These are phyloP conservation scores for Penicillium olsonii DNA, from an alignment of 2,329 filamentous ascomycete species.

Conservation along the genomic window DNA sequence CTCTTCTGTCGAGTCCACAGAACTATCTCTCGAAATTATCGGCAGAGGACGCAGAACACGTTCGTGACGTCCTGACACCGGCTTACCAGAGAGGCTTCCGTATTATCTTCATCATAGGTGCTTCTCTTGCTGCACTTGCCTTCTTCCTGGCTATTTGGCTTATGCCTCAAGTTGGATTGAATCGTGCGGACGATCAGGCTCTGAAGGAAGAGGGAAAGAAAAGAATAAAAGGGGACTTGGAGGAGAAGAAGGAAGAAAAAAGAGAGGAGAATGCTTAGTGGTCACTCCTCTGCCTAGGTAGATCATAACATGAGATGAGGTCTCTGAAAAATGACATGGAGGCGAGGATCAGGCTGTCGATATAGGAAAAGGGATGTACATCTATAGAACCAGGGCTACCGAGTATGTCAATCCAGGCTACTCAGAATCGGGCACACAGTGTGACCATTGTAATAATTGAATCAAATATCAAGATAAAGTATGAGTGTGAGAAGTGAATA, in stretches of 20 bases:
- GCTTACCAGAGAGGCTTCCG: slow-evolving; percentile 43
- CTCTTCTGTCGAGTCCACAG: slow-evolving; percentile 33
- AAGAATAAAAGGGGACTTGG: slow-evolving; percentile 17
- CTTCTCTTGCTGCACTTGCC: slow-evolving; percentile 37
- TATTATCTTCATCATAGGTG: slow-evolving; percentile 43
- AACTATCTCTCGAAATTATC: slow-evolving; percentile 32
- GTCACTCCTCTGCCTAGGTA: too few species aligned
- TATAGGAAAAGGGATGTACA: too few species aligned
- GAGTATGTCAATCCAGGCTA: too few species aligned
- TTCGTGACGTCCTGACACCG: slow-evolving; percentile 32
- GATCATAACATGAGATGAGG: too few species aligned
- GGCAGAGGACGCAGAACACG: slow-evolving; percentile 22
- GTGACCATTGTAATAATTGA: too few species aligned
- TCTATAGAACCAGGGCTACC: too few species aligned
- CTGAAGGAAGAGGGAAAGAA: slow-evolving; percentile 32
- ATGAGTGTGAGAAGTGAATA: not conserved
- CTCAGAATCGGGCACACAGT: too few species aligned
- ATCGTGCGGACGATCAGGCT: slow-evolving; percentile 31
- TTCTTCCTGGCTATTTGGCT: slow-evolving; percentile 35
- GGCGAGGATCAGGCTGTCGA: too few species aligned
- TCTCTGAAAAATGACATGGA: too few species aligned
- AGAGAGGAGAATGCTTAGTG: too few species aligned
- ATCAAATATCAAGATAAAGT: too few species aligned
- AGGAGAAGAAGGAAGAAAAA: slow-evolving; percentile 17
- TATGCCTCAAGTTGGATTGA: slow-evolving; percentile 40